Evolutionary conservation across 805 yeast species (phyloP), one percentile per base, ranked within the genome.

Genomic region (Candida wancherniae): DNA sequence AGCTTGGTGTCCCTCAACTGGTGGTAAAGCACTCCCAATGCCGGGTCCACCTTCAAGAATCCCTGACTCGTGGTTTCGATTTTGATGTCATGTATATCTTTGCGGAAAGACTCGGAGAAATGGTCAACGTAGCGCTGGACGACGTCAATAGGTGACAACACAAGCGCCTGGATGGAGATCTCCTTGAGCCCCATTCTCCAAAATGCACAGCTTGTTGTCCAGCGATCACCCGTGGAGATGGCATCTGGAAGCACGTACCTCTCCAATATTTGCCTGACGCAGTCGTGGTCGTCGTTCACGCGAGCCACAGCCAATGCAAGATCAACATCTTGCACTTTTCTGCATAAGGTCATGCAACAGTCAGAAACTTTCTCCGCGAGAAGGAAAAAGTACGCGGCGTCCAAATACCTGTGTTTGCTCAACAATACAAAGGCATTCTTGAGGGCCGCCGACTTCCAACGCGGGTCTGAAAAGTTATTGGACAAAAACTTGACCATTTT

Each of bases 391-490:
- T 80, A 77, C 0, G 97, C 96, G 0, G 97, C 94, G 55, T 87
- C 94, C 52, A 72, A 61, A 48, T 71, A 84, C 24, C 97, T 63
- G 55, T 88, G 98, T 48, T 86, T 86, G 39, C 97, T 84, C 42
- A 92, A 55, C 24, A 90, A 61, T 0, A 85, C 97, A 64, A 76
- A 90, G 0, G 97, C 97, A 58, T 90, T 90, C 49, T 92, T 92
- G 47, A 77, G 57, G 0, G 97, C 97, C 1, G 97, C 96, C 0
- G 84, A 68, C 44, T 67, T 74, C 96, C 97, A 88, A 29, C 96
- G 65, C 10, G 70, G 68, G 32, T 78, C 75, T 4, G 62, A 58
- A 53, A 88, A 90, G 50, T 92, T 92, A 51, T 88, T 81, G 13
- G 67, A 63, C 45, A 90, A 62, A 47, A 90, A 84, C 47, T 70